Conservation (phyloP, 2,329 filamentous ascomycete species). For the Aspergillus ustus region DNA sequence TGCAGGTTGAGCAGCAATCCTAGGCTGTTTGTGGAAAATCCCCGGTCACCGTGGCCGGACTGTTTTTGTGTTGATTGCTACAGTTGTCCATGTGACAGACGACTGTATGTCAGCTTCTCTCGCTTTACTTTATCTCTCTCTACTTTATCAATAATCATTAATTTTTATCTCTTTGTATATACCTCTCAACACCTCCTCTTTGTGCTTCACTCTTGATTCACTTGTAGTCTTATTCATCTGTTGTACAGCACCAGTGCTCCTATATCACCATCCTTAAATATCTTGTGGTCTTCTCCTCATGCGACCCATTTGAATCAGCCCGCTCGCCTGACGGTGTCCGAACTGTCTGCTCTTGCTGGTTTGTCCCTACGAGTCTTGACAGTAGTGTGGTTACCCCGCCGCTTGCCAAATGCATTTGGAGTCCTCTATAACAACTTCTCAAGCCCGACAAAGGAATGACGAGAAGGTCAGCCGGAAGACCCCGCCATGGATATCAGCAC, state of each 20-base stretch:
- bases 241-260: not conserved
- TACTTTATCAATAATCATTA: not conserved
- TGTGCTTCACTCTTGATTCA: not conserved
- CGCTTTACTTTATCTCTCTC: not conserved
- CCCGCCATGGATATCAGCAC: not conserved
- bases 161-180: not conserved
- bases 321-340: not conserved
- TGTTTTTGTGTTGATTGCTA: not conserved
- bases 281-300: not conserved
- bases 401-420: slow-evolving; percentile 10
- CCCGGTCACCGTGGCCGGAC: not conserved
- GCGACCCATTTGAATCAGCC: not conserved
- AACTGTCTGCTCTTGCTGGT: not conserved
- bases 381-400: slow-evolving; percentile 2
- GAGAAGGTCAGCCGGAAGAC: slow-evolving; percentile 15
- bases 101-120: not conserved
- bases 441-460: not conserved
- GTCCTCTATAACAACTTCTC: not conserved
- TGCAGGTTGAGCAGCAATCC: not conserved
- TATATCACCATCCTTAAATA: not conserved
- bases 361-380: not conserved
- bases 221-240: not conserved
- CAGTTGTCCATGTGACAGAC: not conserved
- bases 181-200: not conserved
- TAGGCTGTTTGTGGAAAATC: not conserved